phyloP scores from a whole-genome alignment of 176 grass and related monocot species.

The Tuctoria greenei region DNA sequence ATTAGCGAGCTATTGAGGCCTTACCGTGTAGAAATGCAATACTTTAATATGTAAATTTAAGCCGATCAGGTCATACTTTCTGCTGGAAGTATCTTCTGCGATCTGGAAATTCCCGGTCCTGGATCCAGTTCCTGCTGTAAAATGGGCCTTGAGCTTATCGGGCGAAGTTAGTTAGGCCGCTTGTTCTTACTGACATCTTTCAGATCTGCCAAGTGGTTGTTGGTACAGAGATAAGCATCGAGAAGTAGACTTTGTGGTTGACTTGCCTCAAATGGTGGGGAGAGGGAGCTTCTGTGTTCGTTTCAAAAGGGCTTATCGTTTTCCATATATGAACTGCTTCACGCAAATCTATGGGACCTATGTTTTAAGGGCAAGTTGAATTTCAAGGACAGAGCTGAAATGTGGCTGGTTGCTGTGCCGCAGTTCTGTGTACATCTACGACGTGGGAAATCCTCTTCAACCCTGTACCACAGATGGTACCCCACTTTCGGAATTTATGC shows the following conservation, averaged over 20 bases:
- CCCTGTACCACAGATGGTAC: background rate
- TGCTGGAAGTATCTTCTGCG: background rate
- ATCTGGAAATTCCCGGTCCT: background rate
- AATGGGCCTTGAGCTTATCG: background rate
- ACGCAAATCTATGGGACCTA: background rate
- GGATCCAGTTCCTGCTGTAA: slow-evolving; percentile 10
- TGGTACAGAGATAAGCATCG: background rate
- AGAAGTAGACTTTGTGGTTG: background rate
- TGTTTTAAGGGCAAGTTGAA: background rate
- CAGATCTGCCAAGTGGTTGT: background rate
- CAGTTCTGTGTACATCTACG: background rate
- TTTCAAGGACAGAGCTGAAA: background rate
- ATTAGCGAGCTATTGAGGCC: background rate
- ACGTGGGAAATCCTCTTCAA: background rate
- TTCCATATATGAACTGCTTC: background rate
- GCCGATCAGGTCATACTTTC: background rate
- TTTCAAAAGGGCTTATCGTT: background rate
- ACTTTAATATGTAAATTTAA: background rate
- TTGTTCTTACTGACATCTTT: background rate
- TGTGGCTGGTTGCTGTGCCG: background rate
- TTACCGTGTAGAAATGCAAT: background rate
- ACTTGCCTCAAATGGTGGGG: background rate
- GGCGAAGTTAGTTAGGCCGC: background rate
- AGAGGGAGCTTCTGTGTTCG: background rate
- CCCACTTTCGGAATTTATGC: background rate